Base-by-base conservation (phyloP, 495 filamentous ascomycete genomes). In the Oidiodendron maius region DNA sequence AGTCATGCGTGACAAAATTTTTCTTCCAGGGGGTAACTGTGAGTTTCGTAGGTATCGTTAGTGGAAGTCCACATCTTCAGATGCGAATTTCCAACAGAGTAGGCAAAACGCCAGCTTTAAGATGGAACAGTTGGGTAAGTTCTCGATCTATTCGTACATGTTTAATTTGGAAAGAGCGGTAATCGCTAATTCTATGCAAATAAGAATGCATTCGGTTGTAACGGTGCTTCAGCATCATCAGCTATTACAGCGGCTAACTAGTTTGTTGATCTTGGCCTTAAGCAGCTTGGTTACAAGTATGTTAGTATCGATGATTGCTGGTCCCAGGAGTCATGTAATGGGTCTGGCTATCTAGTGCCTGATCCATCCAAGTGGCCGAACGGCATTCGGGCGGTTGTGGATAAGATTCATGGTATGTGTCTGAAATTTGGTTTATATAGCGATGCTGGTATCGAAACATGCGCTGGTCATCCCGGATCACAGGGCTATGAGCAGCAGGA, bases 361-460 rank as follows among this genome's bases (percentile, higher is more conserved):
- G 60, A 62, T 44, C 44, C 48, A 1, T 18, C 16, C 5, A 61
- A 56, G 39, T 58, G 55, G 28, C 59, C 59, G 17, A 48, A 46
- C 0, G 60, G 48, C 11, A 61, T 67, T 49, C 55, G 51, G 16
- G 52, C 48, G 8, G 39, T 64, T 13, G 45, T 63, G 10, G 40
- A 55, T 3, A 9, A 58, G 16, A 50, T 66, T 37, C 52, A 64
- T 37, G 40, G 23, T 38, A 46, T 64, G 48, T 61, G 63, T 25
- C 47, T 69, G 41, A 60, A 61, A 35, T 52, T 61, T 5, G 65
- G 65, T 46, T n/a, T n/a, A 5, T 48, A 48, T 16, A 36, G 45
- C 11, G 45, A 48, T 16, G 38, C 45, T 6, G 45, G 45, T 15
- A 48, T 36, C 16, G 34, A 18, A 2, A 48, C 45, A 3, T 48